A percentile compares a stretch with the other conserved stretches of the same genome.
Conservation (phyloP, 2,329 filamentous ascomycete species). For the Pseudogymnoascus sp. region DNA sequence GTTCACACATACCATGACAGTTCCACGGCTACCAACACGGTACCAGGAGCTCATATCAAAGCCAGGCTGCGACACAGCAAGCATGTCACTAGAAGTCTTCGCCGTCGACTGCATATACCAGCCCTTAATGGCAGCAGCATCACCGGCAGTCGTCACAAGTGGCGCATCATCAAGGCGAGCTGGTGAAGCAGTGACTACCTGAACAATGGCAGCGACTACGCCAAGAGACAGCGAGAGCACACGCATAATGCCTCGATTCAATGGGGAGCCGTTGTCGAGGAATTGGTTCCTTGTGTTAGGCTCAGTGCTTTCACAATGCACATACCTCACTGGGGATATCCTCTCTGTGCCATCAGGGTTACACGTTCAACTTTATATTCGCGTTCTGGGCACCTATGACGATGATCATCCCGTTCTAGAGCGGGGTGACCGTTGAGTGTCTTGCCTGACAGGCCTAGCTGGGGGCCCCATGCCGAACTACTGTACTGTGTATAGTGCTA, state of each 20-base stretch:
- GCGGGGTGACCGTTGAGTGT: background rate
- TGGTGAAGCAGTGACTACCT: background rate
- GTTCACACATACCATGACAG: constrained; percentile 10
- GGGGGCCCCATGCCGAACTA: background rate
- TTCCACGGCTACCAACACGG: constrained; percentile 13
- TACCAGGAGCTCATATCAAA: constrained; percentile 37
- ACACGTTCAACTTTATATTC: background rate
- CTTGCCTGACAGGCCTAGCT: background rate
- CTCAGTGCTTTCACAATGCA: background rate
- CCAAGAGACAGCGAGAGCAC: background rate
- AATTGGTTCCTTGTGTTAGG: background rate
- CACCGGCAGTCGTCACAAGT: background rate
- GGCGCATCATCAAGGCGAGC: background rate
- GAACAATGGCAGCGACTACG: background rate
- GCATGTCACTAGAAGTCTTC: constrained; percentile 32
- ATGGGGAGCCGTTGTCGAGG: background rate
- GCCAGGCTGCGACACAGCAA: constrained; percentile 37
- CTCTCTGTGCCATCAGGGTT: constrained; percentile 3
- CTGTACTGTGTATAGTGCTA: background rate
- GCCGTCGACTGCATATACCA: constrained; percentile 47
- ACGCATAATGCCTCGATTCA: background rate
- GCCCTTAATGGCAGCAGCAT: constrained; percentile 2
- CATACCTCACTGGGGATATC: background rate
- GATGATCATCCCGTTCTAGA: background rate
- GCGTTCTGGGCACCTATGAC: background rate